Base-by-base conservation (phyloP, 176 grass and related monocot species). In the Chloris gayana region DNA sequence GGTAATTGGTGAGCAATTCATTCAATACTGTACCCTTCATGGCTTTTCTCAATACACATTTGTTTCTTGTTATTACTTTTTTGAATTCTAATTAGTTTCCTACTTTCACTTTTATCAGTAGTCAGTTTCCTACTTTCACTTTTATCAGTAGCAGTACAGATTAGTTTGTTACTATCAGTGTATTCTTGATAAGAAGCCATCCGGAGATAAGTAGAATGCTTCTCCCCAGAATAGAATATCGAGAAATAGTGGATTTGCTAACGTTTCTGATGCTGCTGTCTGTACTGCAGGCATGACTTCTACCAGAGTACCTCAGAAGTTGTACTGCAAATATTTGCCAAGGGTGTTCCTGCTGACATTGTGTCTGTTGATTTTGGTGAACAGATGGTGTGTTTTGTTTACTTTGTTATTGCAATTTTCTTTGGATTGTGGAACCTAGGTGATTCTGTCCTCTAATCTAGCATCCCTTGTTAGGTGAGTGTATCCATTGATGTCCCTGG, bases 291-390 rank as follows among this genome's bases (percentile, higher is more conserved):
- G 81, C 86, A 97, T 81, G 94, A 93, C 25, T 93, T 69, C 67
- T 97, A 97, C 67, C 93, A 97, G 71, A 87, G 74, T 83, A 8
- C 86, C 72, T 75, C 86, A 13, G 94, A 93, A 35, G 81, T 89
- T 49, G 94, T 97, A 37, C 53, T 97, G 37, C 87, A 89, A 83
- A 89, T 97, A 39, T 97, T 97, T 80, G 86, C 86, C 2, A 97
- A 93, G 76, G 88, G 91, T 73, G 73, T 97, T 80, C 78, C 88
- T 15, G 73, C 86, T 89, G 88, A 93, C 78, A 69, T 65, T 70
- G 88, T 97, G 25, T 77, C 64, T 38, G 32, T 97, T 85, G 94
- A 93, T 62, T 97, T 93, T 67, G 88, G 91, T 65, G 94, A 97
- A 93, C 94, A 97, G 81, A 91, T 93, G 86, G 94, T 97, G 67